These are phyloP conservation scores for Cerrena zonata DNA, from an alignment of 1,284 basidiomycete genomes.

Conservation along the genomic window DNA sequence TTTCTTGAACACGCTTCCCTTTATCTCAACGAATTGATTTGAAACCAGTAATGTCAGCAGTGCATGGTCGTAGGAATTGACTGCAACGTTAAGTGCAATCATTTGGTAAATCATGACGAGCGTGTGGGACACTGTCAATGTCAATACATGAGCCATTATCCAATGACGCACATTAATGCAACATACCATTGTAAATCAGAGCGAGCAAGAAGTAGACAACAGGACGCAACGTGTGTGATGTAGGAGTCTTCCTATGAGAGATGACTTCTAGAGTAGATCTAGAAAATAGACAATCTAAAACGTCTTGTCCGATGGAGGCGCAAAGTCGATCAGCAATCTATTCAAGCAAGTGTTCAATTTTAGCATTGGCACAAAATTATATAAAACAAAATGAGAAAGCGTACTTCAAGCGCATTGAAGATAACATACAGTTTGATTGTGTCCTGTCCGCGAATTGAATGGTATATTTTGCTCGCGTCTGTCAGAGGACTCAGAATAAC, in stretches of 20 bases:
- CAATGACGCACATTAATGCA: neutral
- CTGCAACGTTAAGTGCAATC: slow-evolving; percentile 92
- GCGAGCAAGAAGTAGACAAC: slow-evolving; percentile 83
- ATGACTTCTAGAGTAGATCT: slow-evolving; percentile 78
- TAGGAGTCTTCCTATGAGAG: slow-evolving; percentile 56
- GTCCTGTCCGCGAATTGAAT: slow-evolving; percentile 96
- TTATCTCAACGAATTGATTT: slow-evolving; percentile 99
- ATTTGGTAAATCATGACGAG: slow-evolving; percentile 97
- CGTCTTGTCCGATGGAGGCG: slow-evolving; percentile 95
- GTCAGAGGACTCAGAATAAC: slow-evolving; percentile 76
- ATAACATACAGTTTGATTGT: slow-evolving; percentile 99
- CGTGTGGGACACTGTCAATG: slow-evolving; percentile 71
- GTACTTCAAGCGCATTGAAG: slow-evolving; percentile 93
- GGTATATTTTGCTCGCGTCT: slow-evolving; percentile 97
- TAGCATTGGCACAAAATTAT: neutral
- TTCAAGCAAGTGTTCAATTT: neutral
- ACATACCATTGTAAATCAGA: slow-evolving; percentile 74
- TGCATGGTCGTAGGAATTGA: slow-evolving; percentile 97
- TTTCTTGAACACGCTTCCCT: slow-evolving; percentile 98
- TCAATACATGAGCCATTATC: neutral
- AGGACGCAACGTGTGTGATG: slow-evolving; percentile 66
- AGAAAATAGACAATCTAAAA: slow-evolving; percentile 94
- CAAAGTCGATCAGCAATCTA: slow-evolving; percentile 94
- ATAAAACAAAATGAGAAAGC: slow-evolving; percentile 15
- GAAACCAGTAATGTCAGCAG: slow-evolving; percentile 91